Conservation (phyloP, 768 basidiomycete species). For the Xerocomellus dryophilus region DNA sequence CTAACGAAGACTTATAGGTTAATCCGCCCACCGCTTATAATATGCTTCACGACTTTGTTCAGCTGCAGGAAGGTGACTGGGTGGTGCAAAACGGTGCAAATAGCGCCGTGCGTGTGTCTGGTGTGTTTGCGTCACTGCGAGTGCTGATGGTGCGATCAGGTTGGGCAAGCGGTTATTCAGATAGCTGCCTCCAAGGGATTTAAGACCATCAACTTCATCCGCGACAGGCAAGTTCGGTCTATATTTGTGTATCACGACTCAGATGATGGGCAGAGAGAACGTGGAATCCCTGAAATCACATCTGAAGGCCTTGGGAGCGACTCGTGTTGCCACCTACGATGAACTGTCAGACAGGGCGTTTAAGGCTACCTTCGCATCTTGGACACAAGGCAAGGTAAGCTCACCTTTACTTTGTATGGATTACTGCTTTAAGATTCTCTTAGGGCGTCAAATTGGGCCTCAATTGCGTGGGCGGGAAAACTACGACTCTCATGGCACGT, state of each 20-base stretch:
- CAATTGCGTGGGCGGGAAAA: slow-evolving; percentile 63
- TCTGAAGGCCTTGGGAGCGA: slow-evolving; percentile 64
- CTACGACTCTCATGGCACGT: slow-evolving; percentile 66
- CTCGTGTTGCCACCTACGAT: slow-evolving; percentile 75
- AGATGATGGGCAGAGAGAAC: slow-evolving; percentile 43
- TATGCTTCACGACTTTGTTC: slow-evolving; percentile 71
- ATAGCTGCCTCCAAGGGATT: slow-evolving; percentile 70
- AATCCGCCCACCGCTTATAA: slow-evolving; percentile 84
- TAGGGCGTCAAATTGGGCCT: slow-evolving; percentile 47
- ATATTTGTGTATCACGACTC: not conserved
- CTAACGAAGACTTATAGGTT: slow-evolving; percentile 41
- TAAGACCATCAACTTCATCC: slow-evolving; percentile 80
- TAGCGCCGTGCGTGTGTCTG: slow-evolving; percentile 57
- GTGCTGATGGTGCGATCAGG: slow-evolving; percentile 37
- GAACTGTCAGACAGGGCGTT: slow-evolving; percentile 60
- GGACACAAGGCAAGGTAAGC: slow-evolving; percentile 60
- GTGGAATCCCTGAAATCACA: slow-evolving; percentile 47
- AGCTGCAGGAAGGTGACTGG: slow-evolving; percentile 69
- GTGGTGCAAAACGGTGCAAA: slow-evolving; percentile 86
- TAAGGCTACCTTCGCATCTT: slow-evolving; percentile 53
- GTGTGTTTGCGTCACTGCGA: not conserved
- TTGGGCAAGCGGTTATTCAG: slow-evolving; percentile 84
- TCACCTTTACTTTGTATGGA: slow-evolving; percentile 10
- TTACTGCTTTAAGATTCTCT: not conserved
- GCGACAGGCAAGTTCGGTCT: slow-evolving; percentile 50